Base-by-base conservation (phyloP, 2,329 filamentous ascomycete species). In the Colletotrichum sp. region DNA sequence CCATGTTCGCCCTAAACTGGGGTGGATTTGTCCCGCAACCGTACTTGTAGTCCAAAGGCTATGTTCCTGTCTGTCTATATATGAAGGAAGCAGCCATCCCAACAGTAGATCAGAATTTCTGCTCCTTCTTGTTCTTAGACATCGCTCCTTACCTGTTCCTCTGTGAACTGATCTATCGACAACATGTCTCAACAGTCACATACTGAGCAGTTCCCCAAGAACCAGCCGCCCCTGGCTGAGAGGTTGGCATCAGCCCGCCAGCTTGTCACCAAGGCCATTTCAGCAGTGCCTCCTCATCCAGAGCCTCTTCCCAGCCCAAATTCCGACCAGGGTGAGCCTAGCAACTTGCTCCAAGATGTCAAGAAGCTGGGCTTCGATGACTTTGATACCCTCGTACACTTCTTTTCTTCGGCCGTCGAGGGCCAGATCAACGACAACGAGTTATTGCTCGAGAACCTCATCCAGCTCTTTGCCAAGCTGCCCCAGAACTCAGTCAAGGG, bases 301-400 rank as follows among this genome's bases (percentile, higher is more conserved):
- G 64, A 70, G 14, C 71, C 71, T 24, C 21, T 14, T n/a, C 43
- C 65, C 10, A 48, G 56, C 28, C 21, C 66, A 38, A 36, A 52
- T 52, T 24, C 52, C 7, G 62, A 59, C 43, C 34, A 69, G 34
- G 18, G 34, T 21, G 73, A 71, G n/a, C 76, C 77, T 0, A 71
- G 64, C 7, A 32, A 74, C 13, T 10, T 78, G 14, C 28, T 78
- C 21, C 70, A 75, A n/a, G 77, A 78, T 32, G 28, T 78, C 43
- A 76, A 75, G 56, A 64, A 69, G 13, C 71, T 78, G 16, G 77
- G 77, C 30, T 78, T 78, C 52, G 69, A 77, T n/a, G 77, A 78
- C 43, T 56, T 78, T 14, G 76, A 78, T 12, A 78, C 77, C 4
- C 66, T 78, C 9, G 56, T 65, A 59, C 48, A 76, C n/a, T 77